Evolutionary conservation across 148 eudicot genomes (phyloP).

Genomic region (Salicornia ramosissima): DNA sequence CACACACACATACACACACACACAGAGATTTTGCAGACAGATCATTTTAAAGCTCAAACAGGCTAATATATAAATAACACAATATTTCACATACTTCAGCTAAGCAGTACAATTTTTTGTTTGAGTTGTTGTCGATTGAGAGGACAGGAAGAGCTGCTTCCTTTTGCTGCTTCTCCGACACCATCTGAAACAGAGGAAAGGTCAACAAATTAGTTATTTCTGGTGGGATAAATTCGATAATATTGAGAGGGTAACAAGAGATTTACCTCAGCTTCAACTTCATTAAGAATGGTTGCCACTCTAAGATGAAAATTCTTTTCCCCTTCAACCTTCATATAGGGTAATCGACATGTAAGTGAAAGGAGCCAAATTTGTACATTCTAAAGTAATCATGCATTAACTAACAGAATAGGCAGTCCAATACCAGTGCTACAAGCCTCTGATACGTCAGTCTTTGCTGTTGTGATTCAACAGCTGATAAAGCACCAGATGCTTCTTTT

Average conservation of each 20-base stretch:
- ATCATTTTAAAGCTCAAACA: neutral
- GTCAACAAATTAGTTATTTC: neutral
- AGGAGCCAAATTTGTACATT: neutral
- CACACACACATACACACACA: no score
- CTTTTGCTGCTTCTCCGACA: conserved; percentile 17
- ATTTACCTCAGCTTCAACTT: conserved; percentile 45
- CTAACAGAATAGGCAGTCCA: conserved; percentile 4
- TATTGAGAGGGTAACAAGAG: neutral
- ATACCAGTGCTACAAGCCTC: conserved; percentile 90
- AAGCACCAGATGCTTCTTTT: conserved; percentile 89
- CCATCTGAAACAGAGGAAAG: conserved; percentile 7
- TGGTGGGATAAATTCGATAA: neutral
- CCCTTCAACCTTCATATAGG: conserved; percentile 39
- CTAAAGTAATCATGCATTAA: neutral
- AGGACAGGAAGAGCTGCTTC: conserved; percentile 79
- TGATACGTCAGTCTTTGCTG: conserved; percentile 93
- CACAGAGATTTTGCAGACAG: neutral
- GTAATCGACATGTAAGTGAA: conserved; percentile 11
- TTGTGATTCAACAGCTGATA: conserved; percentile 90
- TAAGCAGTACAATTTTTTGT: conserved; percentile 69
- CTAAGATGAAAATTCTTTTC: conserved; percentile 46
- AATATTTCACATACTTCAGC: conserved; percentile 62
- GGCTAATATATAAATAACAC: neutral
- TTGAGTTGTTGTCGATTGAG: conserved; percentile 44
- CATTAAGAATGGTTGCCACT: conserved; percentile 43